These are phyloP conservation scores for Eimeria sp. DNA, from an alignment of 169 alveolate genomes.

Conservation along the genomic window DNA sequence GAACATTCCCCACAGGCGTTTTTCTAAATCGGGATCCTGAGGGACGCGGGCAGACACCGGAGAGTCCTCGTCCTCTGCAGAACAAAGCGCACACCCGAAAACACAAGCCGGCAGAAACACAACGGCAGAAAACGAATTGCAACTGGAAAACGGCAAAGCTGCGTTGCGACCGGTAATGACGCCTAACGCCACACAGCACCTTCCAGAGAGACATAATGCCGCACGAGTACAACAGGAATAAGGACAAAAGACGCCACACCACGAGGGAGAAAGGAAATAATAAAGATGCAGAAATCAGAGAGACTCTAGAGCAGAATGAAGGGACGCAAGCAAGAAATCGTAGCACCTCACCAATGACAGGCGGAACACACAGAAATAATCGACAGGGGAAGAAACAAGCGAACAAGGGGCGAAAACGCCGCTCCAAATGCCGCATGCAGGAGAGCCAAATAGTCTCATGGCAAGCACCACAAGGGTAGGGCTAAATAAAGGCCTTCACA, in stretches of 20 bases:
- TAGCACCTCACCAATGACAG: too few relatives aligned
- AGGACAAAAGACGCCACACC: background rate
- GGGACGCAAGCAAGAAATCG: too few relatives aligned
- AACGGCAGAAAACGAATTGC: too few relatives aligned
- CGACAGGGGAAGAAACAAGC: background rate
- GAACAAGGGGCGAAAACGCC: background rate
- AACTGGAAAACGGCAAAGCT: too few relatives aligned
- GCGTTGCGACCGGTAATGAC: too few relatives aligned
- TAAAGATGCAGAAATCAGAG: background rate
- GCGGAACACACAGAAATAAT: background rate
- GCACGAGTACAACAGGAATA: background rate
- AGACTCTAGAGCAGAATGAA: background rate
- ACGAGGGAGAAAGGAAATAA: background rate
- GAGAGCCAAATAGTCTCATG: too few relatives aligned
- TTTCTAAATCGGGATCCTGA: constrained; percentile 30
- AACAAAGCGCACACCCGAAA: background rate
- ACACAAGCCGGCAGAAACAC: background rate
- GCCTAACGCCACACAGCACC: too few relatives aligned
- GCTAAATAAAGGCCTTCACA: too few relatives aligned
- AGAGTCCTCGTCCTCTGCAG: constrained; percentile 1
- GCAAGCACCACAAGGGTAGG: too few relatives aligned
- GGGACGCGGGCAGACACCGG: constrained; percentile 53
- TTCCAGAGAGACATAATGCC: too few relatives aligned
- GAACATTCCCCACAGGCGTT: constrained; percentile 65
- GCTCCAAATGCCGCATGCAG: too few relatives aligned